Evolutionary conservation across 1,139 yeast genomes (phyloP).

Genomic region (Trichomonascaceae sp.): DNA sequence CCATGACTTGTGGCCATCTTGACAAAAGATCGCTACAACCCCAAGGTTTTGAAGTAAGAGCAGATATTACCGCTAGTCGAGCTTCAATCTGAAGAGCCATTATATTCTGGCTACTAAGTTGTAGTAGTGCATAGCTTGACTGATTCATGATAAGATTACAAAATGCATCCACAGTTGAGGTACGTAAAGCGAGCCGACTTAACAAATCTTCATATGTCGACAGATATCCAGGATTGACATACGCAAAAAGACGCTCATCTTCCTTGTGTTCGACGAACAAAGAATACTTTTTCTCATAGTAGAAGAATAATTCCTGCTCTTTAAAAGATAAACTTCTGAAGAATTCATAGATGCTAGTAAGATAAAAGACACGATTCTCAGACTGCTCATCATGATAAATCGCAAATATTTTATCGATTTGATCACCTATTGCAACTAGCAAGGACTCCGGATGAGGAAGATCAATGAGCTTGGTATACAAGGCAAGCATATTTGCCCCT

Average conservation of each 20-base stretch:
- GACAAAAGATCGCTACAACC: slow-evolving; percentile 19
- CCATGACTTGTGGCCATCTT: slow-evolving; percentile 26
- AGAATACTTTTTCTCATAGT: slow-evolving; percentile 17
- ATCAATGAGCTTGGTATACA: slow-evolving; percentile 20
- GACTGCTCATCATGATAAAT: slow-evolving; percentile 15
- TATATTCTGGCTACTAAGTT: slow-evolving; percentile 15
- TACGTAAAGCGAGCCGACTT: slow-evolving; percentile 2
- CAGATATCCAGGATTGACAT: slow-evolving; percentile 10
- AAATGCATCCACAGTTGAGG: slow-evolving; percentile 2
- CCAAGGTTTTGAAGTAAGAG: slow-evolving; percentile 19
- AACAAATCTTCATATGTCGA: slow-evolving; percentile 7
- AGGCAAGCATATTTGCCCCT: slow-evolving; percentile 18
- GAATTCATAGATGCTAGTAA: slow-evolving; percentile 20
- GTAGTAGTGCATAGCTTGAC: slow-evolving; percentile 13
- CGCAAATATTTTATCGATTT: slow-evolving; percentile 16
- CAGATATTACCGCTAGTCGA: slow-evolving; percentile 18
- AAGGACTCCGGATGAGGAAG: slow-evolving; percentile 15
- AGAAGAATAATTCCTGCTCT: slow-evolving; percentile 17
- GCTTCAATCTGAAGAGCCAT: slow-evolving; percentile 21
- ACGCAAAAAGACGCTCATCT: slow-evolving; percentile 3
- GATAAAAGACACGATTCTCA: slow-evolving; percentile 14
- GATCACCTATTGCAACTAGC: slow-evolving; percentile 12
- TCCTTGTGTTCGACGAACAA: neutral
- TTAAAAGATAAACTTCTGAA: slow-evolving; percentile 21
- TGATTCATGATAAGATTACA: slow-evolving; percentile 11